phyloP scores from a whole-genome alignment of 352 stramenopile species.

The Peronospora belbahrii region DNA sequence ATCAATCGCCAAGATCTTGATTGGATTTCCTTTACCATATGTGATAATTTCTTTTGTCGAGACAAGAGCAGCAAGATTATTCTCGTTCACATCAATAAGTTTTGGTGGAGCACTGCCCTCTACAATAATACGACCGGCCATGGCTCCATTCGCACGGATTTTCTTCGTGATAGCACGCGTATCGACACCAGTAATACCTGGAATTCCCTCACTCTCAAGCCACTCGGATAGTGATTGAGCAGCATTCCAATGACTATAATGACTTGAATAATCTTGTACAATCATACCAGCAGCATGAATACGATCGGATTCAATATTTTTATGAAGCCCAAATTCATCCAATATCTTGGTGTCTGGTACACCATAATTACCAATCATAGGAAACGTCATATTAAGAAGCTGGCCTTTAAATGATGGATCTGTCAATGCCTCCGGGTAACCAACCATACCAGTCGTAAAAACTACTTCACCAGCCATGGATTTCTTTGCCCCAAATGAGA shows the following conservation, averaged over 20 bases:
- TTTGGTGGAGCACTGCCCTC: conserved; percentile 39
- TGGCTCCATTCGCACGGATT: conserved; percentile 87
- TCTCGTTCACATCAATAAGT: conserved; percentile 91
- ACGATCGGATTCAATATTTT: conserved; percentile 88
- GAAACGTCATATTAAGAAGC: conserved; percentile 94
- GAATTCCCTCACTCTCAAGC: conserved; percentile 89
- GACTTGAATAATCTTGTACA: conserved; percentile 86
- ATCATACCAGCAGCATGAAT: conserved; percentile 93
- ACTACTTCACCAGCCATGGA: conserved; percentile 85
- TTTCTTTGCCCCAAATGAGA: conserved; percentile 77
- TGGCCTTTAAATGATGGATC: conserved; percentile 95
- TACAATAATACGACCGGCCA: conserved; percentile 86
- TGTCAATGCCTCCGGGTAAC: conserved; percentile 95
- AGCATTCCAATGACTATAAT: conserved; percentile 93
- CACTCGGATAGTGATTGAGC: conserved; percentile 87
- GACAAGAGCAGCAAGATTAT: conserved; percentile 93
- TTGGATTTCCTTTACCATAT: conserved; percentile 91
- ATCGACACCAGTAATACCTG: conserved; percentile 92
- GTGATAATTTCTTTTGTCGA: conserved; percentile 88
- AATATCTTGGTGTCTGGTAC: conserved; percentile 82
- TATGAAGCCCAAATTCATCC: conserved; percentile 72
- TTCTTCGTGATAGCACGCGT: conserved; percentile 92
- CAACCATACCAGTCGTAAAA: conserved; percentile 98
- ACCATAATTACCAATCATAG: conserved; percentile 95
- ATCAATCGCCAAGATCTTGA: conserved; percentile 94